Evolutionary conservation across 2,329 filamentous ascomycete species (phyloP).

Genomic region (Triangularia setosa): DNA sequence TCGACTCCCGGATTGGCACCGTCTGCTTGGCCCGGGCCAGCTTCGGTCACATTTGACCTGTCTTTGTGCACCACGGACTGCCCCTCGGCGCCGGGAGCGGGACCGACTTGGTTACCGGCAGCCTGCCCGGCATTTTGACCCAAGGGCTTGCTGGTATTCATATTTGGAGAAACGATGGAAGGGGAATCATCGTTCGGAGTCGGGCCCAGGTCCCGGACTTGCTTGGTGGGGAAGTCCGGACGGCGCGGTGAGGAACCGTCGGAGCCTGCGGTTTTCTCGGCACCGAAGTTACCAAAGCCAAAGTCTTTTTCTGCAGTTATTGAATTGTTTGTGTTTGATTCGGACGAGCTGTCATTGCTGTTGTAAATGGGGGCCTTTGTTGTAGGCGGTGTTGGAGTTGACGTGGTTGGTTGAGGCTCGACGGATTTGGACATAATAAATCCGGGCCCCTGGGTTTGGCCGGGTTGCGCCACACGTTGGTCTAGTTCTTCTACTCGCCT

Average conservation of each 20-base stretch:
- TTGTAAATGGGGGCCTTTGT: background rate
- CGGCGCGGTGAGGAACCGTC: slow-evolving; percentile 14
- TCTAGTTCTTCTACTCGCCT: background rate
- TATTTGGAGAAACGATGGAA: background rate
- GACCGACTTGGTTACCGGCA: slow-evolving; percentile 11
- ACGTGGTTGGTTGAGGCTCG: background rate
- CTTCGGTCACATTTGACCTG: background rate
- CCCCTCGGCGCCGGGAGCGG: slow-evolving; percentile 11
- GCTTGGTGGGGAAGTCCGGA: slow-evolving; percentile 22
- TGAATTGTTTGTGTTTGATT: background rate
- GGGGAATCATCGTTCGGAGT: background rate
- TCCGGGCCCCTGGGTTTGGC: background rate
- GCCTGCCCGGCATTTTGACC: background rate
- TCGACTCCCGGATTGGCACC: background rate
- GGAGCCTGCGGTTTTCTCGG: slow-evolving; percentile 16
- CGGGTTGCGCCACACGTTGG: background rate
- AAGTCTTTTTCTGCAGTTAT: background rate
- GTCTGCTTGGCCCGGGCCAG: background rate
- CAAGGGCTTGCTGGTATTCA: background rate
- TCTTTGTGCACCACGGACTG: background rate
- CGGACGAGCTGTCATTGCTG: background rate
- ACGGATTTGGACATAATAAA: slow-evolving; percentile 1
- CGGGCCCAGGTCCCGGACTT: slow-evolving; percentile 17
- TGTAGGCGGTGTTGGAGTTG: background rate
- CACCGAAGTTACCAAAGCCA: slow-evolving; percentile 11